Evolutionary conservation across 768 basidiomycete genomes (phyloP).

Genomic region (Mycena albidolilacea): DNA sequence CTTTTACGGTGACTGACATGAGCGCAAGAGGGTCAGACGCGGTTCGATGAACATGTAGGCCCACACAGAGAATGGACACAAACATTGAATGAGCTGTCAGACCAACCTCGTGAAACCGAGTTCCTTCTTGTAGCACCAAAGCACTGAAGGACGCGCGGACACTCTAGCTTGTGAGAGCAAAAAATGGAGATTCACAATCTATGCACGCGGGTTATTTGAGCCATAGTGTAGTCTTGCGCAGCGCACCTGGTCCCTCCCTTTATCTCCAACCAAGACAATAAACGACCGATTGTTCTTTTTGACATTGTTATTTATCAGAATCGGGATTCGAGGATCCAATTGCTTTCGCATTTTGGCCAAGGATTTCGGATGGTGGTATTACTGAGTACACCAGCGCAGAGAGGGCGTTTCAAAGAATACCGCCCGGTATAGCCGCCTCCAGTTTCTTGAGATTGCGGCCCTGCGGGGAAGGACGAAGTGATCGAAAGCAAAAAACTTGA

Average conservation of each 20-base stretch:
- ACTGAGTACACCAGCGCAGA: no score
- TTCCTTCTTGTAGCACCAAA: slow-evolving; percentile 99
- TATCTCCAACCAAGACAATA: slow-evolving; percentile 96
- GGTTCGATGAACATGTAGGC: slow-evolving; percentile 22
- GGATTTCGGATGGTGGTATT: background rate
- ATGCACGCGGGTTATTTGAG: slow-evolving; percentile 17
- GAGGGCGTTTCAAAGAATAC: no score
- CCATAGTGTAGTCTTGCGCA: background rate
- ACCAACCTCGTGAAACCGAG: slow-evolving; percentile 93
- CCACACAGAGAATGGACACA: slow-evolving; percentile 30
- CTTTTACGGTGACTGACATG: slow-evolving; percentile 90
- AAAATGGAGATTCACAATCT: slow-evolving; percentile 97
- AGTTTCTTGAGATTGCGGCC: no score
- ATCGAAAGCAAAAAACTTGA: no score
- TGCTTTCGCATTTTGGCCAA: slow-evolving; percentile 75
- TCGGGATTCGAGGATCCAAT: slow-evolving; percentile 93
- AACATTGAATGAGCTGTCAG: slow-evolving; percentile 22
- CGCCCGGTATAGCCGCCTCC: no score
- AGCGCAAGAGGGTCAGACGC: slow-evolving; percentile 8
- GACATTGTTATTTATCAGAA: slow-evolving; percentile 94
- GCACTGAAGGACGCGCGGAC: slow-evolving; percentile 89
- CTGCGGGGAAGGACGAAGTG: no score
- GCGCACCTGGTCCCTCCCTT: slow-evolving; percentile 88
- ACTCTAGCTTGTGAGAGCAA: slow-evolving; percentile 92
- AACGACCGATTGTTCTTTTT: slow-evolving; percentile 94